Evolutionary conservation across 2,329 filamentous ascomycete species (phyloP).

Genomic region (Nigrograna mackinnonii): DNA sequence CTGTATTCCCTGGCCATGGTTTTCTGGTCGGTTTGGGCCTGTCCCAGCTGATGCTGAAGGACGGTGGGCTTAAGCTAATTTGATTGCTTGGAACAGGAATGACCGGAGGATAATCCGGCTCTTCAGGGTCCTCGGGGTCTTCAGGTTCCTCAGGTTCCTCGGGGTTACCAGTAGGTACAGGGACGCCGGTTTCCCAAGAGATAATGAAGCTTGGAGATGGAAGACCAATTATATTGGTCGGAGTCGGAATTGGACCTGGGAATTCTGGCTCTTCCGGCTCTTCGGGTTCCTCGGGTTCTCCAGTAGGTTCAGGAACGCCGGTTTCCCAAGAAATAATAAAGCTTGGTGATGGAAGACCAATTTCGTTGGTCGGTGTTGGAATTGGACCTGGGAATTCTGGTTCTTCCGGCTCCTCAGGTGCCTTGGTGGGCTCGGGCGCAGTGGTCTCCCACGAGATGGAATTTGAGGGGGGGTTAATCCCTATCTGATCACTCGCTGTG

Average conservation of each 20-base stretch:
- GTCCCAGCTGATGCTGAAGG: slow-evolving; percentile 3
- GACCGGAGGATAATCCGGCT: background rate
- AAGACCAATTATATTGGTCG: slow-evolving; percentile 7
- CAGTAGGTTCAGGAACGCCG: slow-evolving; percentile 9
- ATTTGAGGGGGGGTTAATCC: slow-evolving; percentile 2
- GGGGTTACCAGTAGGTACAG: background rate
- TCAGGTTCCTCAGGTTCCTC: slow-evolving; percentile 5
- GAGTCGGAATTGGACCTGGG: slow-evolving; percentile 3
- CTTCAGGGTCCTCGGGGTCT: slow-evolving; percentile 7
- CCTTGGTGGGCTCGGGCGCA: slow-evolving; percentile 3
- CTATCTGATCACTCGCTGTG: slow-evolving; percentile 4
- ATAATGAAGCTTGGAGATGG: slow-evolving; percentile 13
- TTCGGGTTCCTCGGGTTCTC: slow-evolving; percentile 4
- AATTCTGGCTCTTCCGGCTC: slow-evolving; percentile 1
- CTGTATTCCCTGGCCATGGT: background rate
- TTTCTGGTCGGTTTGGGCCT: slow-evolving; percentile 9
- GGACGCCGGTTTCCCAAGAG: slow-evolving; percentile 9
- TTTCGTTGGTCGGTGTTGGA: slow-evolving; percentile 4
- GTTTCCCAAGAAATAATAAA: slow-evolving; percentile 3
- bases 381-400: background rate
- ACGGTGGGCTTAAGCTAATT: slow-evolving; percentile 4
- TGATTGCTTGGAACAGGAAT: slow-evolving; percentile 4
- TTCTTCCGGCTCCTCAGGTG: slow-evolving; percentile 7
- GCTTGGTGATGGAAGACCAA: slow-evolving; percentile 4
- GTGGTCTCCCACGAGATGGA: slow-evolving; percentile 7